A percentile compares a stretch with the other conserved stretches of the same genome.
These are phyloP conservation scores for Reticulascus tulasneorum DNA, from an alignment of 2,329 filamentous ascomycete genomes.

Conservation along the genomic window DNA sequence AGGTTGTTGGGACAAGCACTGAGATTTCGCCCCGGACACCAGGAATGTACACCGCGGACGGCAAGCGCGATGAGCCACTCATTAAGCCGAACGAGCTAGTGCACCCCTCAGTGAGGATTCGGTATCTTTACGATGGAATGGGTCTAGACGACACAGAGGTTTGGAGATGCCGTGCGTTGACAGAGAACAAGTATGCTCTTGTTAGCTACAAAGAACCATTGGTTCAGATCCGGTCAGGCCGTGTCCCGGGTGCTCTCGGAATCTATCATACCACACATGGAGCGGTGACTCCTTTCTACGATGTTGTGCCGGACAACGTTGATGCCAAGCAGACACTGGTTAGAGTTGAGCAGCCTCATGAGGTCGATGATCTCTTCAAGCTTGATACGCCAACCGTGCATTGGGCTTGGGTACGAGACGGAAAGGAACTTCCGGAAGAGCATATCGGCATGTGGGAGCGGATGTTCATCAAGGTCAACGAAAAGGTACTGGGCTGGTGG, in stretches of 20 bases:
- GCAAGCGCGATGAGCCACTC: background rate
- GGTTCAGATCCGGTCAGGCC: too few species aligned
- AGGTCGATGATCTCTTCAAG: constrained; percentile 10
- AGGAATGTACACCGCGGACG: constrained; percentile 18
- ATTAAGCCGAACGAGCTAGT: constrained; percentile 22
- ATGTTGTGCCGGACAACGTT: background rate
- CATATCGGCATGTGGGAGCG: constrained; percentile 18
- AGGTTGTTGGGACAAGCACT: constrained; percentile 1
- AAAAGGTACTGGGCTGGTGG: constrained; percentile 9
- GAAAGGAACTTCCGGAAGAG: constrained; percentile 10
- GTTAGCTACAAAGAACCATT: background rate
- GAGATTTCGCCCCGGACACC: constrained; percentile 16
- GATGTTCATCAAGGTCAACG: constrained; percentile 13
- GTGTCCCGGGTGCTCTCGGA: too few species aligned
- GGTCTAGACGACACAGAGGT: constrained; percentile 23
- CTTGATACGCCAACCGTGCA: constrained; percentile 3
- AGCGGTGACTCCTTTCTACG: background rate
- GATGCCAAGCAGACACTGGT: constrained; percentile 3
- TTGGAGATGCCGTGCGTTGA: constrained; percentile 16
- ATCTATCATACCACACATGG: constrained; percentile 2
- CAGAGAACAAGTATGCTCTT: constrained; percentile 13
- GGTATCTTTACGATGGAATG: constrained; percentile 23
- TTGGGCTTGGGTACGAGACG: constrained; percentile 10
- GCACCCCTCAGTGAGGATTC: constrained; percentile 26
- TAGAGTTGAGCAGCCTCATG: constrained; percentile 10